A percentile compares a stretch with the other conserved stretches of the same genome.
Evolutionary conservation across 1,284 basidiomycete species (phyloP).

Genomic region (Ganoderma sp.): DNA sequence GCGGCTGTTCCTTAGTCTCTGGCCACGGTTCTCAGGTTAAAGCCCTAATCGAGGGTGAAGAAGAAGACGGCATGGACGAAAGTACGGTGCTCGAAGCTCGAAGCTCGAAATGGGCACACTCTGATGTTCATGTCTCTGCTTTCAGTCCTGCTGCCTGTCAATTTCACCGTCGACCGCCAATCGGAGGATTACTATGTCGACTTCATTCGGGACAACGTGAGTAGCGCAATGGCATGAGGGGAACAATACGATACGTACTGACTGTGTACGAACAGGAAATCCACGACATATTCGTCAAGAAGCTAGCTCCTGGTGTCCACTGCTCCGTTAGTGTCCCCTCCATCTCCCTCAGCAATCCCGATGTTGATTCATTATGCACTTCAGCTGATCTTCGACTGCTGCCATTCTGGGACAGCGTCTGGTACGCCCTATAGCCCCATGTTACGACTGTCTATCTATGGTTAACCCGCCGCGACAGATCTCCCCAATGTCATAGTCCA

Average conservation of each 20-base stretch:
- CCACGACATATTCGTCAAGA: constrained; percentile 29
- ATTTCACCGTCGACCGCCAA: constrained; percentile 5
- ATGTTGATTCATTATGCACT: background rate
- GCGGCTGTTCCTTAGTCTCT: constrained; percentile 27
- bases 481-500: background rate
- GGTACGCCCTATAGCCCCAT: constrained; percentile 24
- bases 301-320: constrained; percentile 26
- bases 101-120: background rate
- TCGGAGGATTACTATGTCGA: constrained; percentile 4
- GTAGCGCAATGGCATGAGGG: background rate
- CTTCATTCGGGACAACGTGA: constrained; percentile 29
- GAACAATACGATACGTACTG: background rate
- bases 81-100: constrained; percentile 13
- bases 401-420: constrained; percentile 38
- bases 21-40: constrained; percentile 34
- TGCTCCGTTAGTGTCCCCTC: constrained; percentile 24
- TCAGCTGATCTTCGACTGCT: constrained; percentile 38
- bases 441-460: background rate
- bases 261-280: constrained; percentile 21
- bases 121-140: background rate
- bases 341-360: background rate
- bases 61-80: constrained; percentile 35
- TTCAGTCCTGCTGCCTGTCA: constrained; percentile 19
- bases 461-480: background rate
- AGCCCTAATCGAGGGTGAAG: constrained; percentile 17